Conservation (phyloP, 495 filamentous ascomycete species). For the Talaromyces borbonicus region DNA sequence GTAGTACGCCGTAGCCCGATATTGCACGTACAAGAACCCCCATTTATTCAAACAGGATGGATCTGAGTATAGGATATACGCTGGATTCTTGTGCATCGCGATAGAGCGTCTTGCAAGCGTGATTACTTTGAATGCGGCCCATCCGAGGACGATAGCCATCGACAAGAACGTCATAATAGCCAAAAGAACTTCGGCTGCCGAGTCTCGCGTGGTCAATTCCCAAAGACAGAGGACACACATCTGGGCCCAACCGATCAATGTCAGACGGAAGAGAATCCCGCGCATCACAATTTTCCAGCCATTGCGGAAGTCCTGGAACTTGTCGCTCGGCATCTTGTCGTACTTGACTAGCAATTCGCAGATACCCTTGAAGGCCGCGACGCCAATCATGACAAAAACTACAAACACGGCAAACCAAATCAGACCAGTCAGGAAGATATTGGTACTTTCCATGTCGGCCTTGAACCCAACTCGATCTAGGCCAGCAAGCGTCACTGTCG, state of each 20-base stretch:
- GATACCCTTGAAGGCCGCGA: slow-evolving; percentile 68
- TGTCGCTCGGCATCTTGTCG: slow-evolving; percentile 74
- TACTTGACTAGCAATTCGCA: slow-evolving; percentile 64
- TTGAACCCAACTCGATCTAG: slow-evolving; percentile 87
- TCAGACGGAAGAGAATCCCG: slow-evolving; percentile 83
- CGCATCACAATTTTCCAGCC: slow-evolving; percentile 82
- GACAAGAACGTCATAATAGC: slow-evolving; percentile 85
- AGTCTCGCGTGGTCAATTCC: slow-evolving; percentile 85
- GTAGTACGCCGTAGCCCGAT: slow-evolving; percentile 93
- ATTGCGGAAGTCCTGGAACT: slow-evolving; percentile 88
- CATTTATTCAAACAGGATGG: slow-evolving; percentile 90
- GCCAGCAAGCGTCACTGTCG: slow-evolving; percentile 60
- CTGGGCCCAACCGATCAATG: slow-evolving; percentile 89
- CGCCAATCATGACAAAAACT: slow-evolving; percentile 56
- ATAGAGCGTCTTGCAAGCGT: slow-evolving; percentile 81
- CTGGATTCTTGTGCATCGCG: slow-evolving; percentile 88
- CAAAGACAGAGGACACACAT: slow-evolving; percentile 87
- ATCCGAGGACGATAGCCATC: slow-evolving; percentile 68
- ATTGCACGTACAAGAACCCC: slow-evolving; percentile 98
- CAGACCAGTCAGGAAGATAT: slow-evolving; percentile 88
- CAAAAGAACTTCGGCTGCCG: slow-evolving; percentile 75
- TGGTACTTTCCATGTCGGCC: slow-evolving; percentile 77
- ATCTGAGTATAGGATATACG: slow-evolving; percentile 95
- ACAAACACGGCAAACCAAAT: slow-evolving; percentile 86
- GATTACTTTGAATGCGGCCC: slow-evolving; percentile 85